phyloP scores from a whole-genome alignment of 306 rosid genomes.

The Pterocarpus santalinus region DNA sequence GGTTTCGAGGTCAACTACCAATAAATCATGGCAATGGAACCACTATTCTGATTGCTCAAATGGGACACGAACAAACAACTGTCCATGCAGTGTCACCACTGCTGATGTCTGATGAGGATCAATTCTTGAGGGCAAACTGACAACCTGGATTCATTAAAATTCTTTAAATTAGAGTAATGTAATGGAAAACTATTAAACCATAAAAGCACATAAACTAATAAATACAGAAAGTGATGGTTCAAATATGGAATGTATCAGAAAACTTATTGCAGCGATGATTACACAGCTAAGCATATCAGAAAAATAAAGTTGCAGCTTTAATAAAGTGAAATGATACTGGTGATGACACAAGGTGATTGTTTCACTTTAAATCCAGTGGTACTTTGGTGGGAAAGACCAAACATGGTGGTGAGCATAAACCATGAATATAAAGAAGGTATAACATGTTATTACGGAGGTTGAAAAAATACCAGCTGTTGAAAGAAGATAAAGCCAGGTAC shows the following conservation, averaged over 20 bases:
- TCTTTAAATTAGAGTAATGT: background rate
- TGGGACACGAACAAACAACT: constrained; percentile 94
- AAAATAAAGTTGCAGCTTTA: constrained; percentile 5
- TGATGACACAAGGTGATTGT: background rate
- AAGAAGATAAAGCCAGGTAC: constrained; percentile 18
- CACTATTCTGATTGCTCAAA: constrained; percentile 80
- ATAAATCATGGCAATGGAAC: constrained; percentile 31
- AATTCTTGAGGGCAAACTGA: constrained; percentile 86
- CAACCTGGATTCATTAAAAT: constrained; percentile 63
- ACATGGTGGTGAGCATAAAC: background rate
- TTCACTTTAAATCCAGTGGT: constrained; percentile 7
- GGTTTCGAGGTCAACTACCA: constrained; percentile 37
- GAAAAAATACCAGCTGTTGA: constrained; percentile 1
- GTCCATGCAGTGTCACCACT: constrained; percentile 97
- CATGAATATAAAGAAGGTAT: background rate
- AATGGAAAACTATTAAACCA: background rate
- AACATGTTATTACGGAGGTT: background rate
- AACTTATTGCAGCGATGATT: background rate
- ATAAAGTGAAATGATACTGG: background rate
- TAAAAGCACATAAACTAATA: no score
- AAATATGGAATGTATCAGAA: background rate
- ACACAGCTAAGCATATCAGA: background rate
- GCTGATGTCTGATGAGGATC: constrained; percentile 99
- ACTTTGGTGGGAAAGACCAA: background rate
- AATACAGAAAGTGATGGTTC: background rate